Conservation (phyloP, 495 filamentous ascomycete species). For the Penicillium bialowiezense region DNA sequence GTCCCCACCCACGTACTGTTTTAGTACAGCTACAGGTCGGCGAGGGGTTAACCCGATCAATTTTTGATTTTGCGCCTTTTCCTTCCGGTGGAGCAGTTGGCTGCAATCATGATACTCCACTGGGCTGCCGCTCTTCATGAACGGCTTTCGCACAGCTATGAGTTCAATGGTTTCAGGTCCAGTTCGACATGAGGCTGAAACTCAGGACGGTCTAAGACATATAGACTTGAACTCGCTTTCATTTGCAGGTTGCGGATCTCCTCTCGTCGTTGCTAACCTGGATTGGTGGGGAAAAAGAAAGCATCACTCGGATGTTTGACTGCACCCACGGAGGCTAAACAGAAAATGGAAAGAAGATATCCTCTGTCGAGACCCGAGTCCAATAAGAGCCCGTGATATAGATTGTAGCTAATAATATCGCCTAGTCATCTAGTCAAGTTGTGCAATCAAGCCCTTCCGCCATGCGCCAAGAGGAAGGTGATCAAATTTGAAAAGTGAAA, state of each 20-base stretch:
- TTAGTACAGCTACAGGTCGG: neutral
- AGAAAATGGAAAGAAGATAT: neutral
- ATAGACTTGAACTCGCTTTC: too few relatives aligned
- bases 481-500: neutral
- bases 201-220: too few relatives aligned
- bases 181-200: neutral
- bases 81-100: slow-evolving; percentile 4
- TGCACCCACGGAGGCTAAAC: neutral
- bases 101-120: slow-evolving; percentile 6
- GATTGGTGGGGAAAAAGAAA: neutral
- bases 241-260: too few relatives aligned
- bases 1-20: slow-evolving; percentile 9
- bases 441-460: neutral
- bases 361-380: neutral
- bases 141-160: neutral
- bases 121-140: neutral
- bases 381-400: slow-evolving; percentile 1
- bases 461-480: neutral
- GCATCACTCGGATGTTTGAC: neutral
- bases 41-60: slow-evolving; percentile 1
- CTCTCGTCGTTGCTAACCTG: neutral
- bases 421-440: neutral
- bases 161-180: neutral
- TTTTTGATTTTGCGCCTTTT: slow-evolving; percentile 2
- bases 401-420: neutral